Conservation (phyloP, 352 stramenopile species). For the Pythium brachiatum region DNA sequence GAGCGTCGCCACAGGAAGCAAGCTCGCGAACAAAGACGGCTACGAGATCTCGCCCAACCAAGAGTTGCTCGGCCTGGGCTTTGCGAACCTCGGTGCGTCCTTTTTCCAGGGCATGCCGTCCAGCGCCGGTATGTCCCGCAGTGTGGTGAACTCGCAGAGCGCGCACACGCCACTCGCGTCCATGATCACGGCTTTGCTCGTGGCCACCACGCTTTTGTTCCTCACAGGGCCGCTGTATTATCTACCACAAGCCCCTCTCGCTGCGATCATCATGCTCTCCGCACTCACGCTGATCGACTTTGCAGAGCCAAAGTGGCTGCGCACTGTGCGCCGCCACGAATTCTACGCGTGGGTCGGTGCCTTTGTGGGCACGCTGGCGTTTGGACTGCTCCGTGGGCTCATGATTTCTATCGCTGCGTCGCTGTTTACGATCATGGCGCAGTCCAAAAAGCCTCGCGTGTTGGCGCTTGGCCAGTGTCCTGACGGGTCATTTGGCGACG, state of each 20-base stretch:
- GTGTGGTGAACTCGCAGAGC: conserved; percentile 89
- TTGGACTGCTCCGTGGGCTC: conserved; percentile 49
- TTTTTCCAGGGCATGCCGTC: conserved; percentile 91
- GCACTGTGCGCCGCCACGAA: conserved; percentile 46
- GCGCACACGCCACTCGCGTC: conserved; percentile 85
- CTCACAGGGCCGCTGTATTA: conserved; percentile 88
- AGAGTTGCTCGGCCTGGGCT: conserved; percentile 90
- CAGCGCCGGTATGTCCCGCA: conserved; percentile 88
- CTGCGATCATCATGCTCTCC: conserved; percentile 89
- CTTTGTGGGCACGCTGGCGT: conserved; percentile 46
- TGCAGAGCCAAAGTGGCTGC: conserved; percentile 84
- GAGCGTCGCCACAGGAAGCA: conserved; percentile 88
- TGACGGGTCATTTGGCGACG: conserved; percentile 36
- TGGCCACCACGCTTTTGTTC: conserved; percentile 88
- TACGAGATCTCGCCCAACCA: conserved; percentile 83
- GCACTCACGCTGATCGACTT: conserved; percentile 87
- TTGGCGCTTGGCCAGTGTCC: conserved; percentile 38
- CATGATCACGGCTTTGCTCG: conserved; percentile 85
- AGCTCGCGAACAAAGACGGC: conserved; percentile 75
- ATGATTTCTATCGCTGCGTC: conserved; percentile 56
- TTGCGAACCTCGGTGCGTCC: conserved; percentile 84
- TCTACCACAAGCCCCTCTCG: conserved; percentile 83
- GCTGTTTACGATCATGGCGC: conserved; percentile 60
- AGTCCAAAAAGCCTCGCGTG: conserved; percentile 53
- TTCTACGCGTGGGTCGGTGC: conserved; percentile 61